Evolutionary conservation across 352 stramenopile genomes (phyloP), one percentile per base, ranked within the genome.

Genomic region (Phytopythium chamaehyphon): DNA sequence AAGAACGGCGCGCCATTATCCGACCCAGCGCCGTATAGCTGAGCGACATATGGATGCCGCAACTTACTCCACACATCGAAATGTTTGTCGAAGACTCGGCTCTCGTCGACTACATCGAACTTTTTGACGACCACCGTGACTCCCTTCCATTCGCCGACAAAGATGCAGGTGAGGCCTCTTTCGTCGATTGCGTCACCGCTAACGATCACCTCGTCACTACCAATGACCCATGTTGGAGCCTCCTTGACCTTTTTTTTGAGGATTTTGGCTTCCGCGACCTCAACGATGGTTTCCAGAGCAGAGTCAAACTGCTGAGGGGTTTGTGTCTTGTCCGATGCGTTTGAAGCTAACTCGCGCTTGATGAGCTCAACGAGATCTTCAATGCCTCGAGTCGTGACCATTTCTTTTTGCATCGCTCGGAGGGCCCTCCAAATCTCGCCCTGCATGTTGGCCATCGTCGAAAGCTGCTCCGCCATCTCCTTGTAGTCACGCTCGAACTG

Each of bases 71-170:
- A 71, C 1, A 71, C 44, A 0, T 35, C 18, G 10, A 61, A 63
- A 38, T 71, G 58, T 33, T 71, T 71, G 38, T 71, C 42, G 24
- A 71, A 63, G 7, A 71, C 58, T 0, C 50, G 62, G 39, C 35
- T 66, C 15, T 66, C 58, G 3, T 36, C 62, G 8, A 57, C 12
- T 3, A 61, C 16, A 6, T 43, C 16, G 19, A 61, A 66, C 28
- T 56, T 63, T 51, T 71, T 71, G 26, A 71, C 44, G 23, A 57
- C 62, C 19, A 66, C 57, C 39, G 21, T 22, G 12, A 49, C 54
- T 10, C 57, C 62, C 14, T 71, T 58, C 58, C 62, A 71, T 33
- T 56, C 23, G 1, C 54, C 58, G 5, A 60, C 38, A 12, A 57
- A 59, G 28, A 64, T 64, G 1, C 40, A 6, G 9, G 58, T 52